phyloP scores from a whole-genome alignment of 805 yeast genomes.

The Komagataella populi region DNA sequence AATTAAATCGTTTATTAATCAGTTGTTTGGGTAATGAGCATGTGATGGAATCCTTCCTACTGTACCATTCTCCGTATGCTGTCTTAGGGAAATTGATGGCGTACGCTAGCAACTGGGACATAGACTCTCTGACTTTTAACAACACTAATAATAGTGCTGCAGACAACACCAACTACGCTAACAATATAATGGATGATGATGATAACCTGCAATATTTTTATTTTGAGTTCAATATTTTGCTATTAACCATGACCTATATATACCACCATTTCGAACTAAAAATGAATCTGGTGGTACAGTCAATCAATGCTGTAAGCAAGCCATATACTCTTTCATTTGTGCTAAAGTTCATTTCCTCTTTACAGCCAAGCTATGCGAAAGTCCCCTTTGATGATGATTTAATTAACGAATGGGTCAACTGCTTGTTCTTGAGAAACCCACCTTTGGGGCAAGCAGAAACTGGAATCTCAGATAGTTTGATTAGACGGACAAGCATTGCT shows the following conservation, averaged over 20 bases:
- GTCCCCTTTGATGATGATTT: neutral
- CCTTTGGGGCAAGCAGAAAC: neutral
- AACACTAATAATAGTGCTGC: neutral
- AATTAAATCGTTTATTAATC: slow-evolving; percentile 1
- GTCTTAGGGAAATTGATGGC: neutral
- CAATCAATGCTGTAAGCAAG: neutral
- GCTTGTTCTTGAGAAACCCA: neutral
- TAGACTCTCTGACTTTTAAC: neutral
- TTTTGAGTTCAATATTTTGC: neutral
- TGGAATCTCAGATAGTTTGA: neutral
- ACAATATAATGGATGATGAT: neutral
- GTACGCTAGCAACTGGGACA: neutral
- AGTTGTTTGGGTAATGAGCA: neutral
- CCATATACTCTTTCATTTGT: neutral
- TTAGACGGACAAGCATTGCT: neutral
- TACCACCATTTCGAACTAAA: neutral
- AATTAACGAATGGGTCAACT: neutral
- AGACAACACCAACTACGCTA: neutral
- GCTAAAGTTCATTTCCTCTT: neutral
- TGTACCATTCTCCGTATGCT: neutral
- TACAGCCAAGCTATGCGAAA: neutral
- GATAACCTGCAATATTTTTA: neutral
- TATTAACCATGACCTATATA: neutral
- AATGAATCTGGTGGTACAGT: neutral
- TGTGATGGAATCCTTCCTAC: neutral